These are phyloP conservation scores for Parmales sp. DNA, from an alignment of 108 stramenopile genomes.

Conservation along the genomic window DNA sequence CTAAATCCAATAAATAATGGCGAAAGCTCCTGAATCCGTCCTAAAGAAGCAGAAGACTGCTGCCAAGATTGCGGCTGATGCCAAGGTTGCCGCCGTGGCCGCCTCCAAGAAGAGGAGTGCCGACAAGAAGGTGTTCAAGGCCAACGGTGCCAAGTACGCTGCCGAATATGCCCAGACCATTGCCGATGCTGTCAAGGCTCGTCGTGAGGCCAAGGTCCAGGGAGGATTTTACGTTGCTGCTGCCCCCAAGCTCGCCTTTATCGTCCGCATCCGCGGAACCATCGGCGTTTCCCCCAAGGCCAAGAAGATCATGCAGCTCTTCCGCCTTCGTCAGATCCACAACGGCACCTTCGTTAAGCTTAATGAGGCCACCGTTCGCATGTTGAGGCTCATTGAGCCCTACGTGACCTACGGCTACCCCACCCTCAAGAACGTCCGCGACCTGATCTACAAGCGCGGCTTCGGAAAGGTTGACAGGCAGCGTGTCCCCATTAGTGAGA, in stretches of 20 bases:
- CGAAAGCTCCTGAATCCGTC: constrained; percentile 89
- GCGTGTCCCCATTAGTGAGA: constrained; percentile 90
- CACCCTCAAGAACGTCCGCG: constrained; percentile 80
- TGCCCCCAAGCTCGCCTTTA: constrained; percentile 88
- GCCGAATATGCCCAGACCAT: constrained; percentile 81
- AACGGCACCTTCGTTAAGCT: constrained; percentile 96
- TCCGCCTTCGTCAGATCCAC: constrained; percentile 99
- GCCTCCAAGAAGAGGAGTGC: constrained; percentile 65
- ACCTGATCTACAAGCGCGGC: constrained; percentile 98
- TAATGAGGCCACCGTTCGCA: constrained; percentile 96
- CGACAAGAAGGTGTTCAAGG: constrained; percentile 66
- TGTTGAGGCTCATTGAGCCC: constrained; percentile 97
- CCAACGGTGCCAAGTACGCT: constrained; percentile 84
- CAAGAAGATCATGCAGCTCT: constrained; percentile 98
- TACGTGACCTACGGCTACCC: constrained; percentile 99
- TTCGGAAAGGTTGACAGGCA: constrained; percentile 97
- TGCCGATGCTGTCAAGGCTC: constrained; percentile 75
- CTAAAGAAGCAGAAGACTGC: constrained; percentile 94
- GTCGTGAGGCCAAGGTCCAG: constrained; percentile 88
- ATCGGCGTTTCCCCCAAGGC: constrained; percentile 98
- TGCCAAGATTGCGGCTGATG: constrained; percentile 67
- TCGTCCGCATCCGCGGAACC: constrained; percentile 98
- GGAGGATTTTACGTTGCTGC: constrained; percentile 94
- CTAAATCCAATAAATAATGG: no score
- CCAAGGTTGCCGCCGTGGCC: constrained; percentile 54